phyloP scores from a whole-genome alignment of 108 stramenopile genomes.

The Skeletonema costatum region DNA sequence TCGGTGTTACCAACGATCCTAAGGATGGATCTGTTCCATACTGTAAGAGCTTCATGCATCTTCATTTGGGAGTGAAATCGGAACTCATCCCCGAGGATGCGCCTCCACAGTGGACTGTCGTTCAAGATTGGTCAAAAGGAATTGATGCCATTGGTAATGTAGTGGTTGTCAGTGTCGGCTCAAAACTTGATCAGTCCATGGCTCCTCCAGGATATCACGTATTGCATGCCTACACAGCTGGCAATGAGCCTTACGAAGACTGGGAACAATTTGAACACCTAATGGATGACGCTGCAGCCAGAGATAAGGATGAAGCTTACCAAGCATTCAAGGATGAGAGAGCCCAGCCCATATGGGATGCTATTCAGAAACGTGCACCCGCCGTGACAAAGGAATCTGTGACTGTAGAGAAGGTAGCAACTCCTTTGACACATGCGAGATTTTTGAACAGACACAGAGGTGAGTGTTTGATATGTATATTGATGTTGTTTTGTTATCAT shows the following conservation, averaged over 20 bases:
- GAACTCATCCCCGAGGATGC: slow-evolving; percentile 84
- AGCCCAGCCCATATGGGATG: slow-evolving; percentile 89
- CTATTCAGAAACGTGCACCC: slow-evolving; percentile 90
- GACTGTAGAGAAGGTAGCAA: slow-evolving; percentile 78
- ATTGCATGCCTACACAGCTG: slow-evolving; percentile 92
- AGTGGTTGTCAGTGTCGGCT: slow-evolving; percentile 82
- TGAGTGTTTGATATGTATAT: too few relatives aligned
- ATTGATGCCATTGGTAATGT: slow-evolving; percentile 89
- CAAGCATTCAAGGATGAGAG: slow-evolving; percentile 80
- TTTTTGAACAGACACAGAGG: slow-evolving; percentile 62
- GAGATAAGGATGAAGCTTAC: slow-evolving; percentile 78
- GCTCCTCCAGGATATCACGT: slow-evolving; percentile 93
- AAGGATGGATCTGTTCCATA: slow-evolving; percentile 64
- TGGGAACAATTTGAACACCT: slow-evolving; percentile 79
- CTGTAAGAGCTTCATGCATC: slow-evolving; percentile 88
- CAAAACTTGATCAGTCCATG: slow-evolving; percentile 81
- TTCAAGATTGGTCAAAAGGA: slow-evolving; percentile 85
- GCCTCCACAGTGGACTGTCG: slow-evolving; percentile 96
- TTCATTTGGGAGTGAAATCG: slow-evolving; percentile 92
- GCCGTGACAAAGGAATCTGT: slow-evolving; percentile 77
- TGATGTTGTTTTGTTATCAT: too few relatives aligned
- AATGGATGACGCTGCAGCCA: slow-evolving; percentile 60
- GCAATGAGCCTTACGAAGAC: slow-evolving; percentile 85
- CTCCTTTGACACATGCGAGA: slow-evolving; percentile 92
- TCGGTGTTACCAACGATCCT: slow-evolving; percentile 68